Percentiles rank a stretch among this genome's conserved stretches.
Evolutionary conservation across 2,329 filamentous ascomycete species (phyloP).

Genomic region (Neopestalotiopsis sp.): DNA sequence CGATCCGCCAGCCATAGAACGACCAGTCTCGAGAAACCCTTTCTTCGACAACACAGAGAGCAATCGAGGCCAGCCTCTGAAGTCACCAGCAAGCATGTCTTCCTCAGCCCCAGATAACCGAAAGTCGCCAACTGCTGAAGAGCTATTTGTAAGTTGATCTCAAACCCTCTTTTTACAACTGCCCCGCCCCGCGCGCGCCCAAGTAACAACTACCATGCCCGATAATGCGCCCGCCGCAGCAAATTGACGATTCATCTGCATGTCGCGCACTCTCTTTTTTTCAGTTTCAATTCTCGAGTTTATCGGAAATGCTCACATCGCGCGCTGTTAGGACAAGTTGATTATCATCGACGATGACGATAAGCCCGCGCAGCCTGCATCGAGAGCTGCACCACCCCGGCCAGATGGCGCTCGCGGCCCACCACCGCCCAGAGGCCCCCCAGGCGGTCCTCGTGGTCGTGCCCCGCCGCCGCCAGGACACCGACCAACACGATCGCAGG

Average conservation of each 20-base stretch:
- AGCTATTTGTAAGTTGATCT: slow-evolving; percentile 73
- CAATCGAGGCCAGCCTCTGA: slow-evolving; percentile 36
- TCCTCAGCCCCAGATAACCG: slow-evolving; percentile 45
- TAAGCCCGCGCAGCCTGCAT: slow-evolving; percentile 21
- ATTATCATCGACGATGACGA: slow-evolving; percentile 62
- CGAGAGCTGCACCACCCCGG: slow-evolving; percentile 35
- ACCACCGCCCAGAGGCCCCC: slow-evolving; percentile 43
- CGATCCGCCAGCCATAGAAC: slow-evolving; percentile 55
- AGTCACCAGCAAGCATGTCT: slow-evolving; percentile 56
- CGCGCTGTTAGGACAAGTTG: slow-evolving; percentile 66
- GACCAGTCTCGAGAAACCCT: slow-evolving; percentile 75
- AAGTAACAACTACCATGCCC: not conserved
- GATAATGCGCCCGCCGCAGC: not conserved
- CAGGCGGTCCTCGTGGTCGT: slow-evolving; percentile 47
- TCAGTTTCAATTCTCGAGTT: not conserved
- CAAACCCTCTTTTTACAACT: not conserved
- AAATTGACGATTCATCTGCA: not conserved
- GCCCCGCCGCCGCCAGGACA: slow-evolving; percentile 51
- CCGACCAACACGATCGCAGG: slow-evolving; percentile 68
- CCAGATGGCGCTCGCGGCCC: slow-evolving; percentile 36
- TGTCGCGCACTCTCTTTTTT: not conserved
- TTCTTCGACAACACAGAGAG: slow-evolving; percentile 65
- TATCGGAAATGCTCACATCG: slow-evolving; percentile 21
- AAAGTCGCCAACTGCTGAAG: slow-evolving; percentile 63
- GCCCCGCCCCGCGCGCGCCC: not conserved